These are phyloP conservation scores for Schizosaccharomyces octosporus DNA, from an alignment of 805 yeast genomes.

Conservation along the genomic window DNA sequence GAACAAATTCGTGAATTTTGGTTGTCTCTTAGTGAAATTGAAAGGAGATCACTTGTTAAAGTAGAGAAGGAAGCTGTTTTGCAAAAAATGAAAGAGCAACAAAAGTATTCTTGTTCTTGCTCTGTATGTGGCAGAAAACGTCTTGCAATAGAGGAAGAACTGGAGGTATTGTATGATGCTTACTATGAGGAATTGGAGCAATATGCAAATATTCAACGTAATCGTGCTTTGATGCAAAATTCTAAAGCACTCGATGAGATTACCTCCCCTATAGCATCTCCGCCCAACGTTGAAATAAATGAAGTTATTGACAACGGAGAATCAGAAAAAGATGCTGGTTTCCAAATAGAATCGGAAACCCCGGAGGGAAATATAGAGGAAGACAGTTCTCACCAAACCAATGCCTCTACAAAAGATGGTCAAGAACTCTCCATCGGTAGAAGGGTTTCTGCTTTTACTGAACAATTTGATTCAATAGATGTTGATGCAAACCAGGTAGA, in stretches of 20 bases:
- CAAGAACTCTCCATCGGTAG: too few species aligned
- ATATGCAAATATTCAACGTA: conserved; percentile 10
- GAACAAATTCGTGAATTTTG: conserved; percentile 33
- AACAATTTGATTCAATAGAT: too few species aligned
- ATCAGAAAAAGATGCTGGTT: too few species aligned
- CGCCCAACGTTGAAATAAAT: background rate
- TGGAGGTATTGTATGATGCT: conserved; percentile 46
- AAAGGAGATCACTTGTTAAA: conserved; percentile 34
- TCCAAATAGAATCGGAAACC: too few species aligned
- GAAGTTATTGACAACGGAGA: too few species aligned
- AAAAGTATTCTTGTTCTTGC: conserved; percentile 39
- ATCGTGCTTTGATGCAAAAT: conserved; percentile 2
- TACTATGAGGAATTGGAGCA: conserved; percentile 29
- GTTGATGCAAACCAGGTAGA: too few species aligned
- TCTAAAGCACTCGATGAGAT: background rate
- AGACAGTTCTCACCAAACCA: too few species aligned
- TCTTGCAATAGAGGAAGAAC: conserved; percentile 45
- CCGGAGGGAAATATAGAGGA: too few species aligned
- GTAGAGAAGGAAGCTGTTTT: conserved; percentile 48
- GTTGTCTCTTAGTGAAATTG: conserved; percentile 36
- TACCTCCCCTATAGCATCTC: background rate
- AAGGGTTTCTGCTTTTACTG: too few species aligned
- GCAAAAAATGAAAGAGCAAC: conserved; percentile 36
- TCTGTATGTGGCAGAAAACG: conserved; percentile 55
- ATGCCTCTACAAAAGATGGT: too few species aligned